Percentiles rank a stretch among this genome's conserved stretches.
Conservation (phyloP, 192 early-diverging fungal species). For the Podila horticola region DNA sequence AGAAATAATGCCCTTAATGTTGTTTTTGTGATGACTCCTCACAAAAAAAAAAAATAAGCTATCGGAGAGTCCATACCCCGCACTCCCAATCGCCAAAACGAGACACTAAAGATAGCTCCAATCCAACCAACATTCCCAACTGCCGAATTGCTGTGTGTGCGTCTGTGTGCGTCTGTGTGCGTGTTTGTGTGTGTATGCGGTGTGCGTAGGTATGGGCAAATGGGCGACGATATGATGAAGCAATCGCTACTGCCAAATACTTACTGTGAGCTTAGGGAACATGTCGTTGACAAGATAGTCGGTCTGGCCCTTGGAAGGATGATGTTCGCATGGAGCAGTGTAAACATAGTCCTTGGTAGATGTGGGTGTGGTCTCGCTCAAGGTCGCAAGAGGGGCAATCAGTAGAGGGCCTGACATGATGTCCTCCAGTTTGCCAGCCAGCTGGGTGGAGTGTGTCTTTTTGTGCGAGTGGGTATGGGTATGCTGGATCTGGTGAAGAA, state of each 20-base stretch:
- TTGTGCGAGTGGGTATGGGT: slow-evolving; percentile 14
- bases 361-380: background rate
- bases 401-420: slow-evolving; percentile 47
- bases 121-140: background rate
- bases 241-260: background rate
- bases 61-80: background rate
- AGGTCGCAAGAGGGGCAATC: slow-evolving; percentile 19
- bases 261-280: slow-evolving; percentile 52
- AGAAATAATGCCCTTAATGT: too few relatives aligned
- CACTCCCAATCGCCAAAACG: background rate
- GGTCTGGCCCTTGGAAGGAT: slow-evolving; percentile 41
- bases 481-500: slow-evolving; percentile 33
- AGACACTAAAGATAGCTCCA: background rate
- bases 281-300: slow-evolving; percentile 54
- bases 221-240: background rate
- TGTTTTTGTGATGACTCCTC: background rate
- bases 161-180: too few relatives aligned
- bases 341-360: slow-evolving; percentile 35
- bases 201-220: background rate
- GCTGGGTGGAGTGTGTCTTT: slow-evolving; percentile 39
- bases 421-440: slow-evolving; percentile 44
- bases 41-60: background rate
- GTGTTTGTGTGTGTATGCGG: too few relatives aligned
- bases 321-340: slow-evolving; percentile 50
- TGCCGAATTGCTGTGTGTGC: too few relatives aligned